Evolutionary conservation across 495 filamentous ascomycete genomes (phyloP).

Genomic region (Aspergillus nanangensis): DNA sequence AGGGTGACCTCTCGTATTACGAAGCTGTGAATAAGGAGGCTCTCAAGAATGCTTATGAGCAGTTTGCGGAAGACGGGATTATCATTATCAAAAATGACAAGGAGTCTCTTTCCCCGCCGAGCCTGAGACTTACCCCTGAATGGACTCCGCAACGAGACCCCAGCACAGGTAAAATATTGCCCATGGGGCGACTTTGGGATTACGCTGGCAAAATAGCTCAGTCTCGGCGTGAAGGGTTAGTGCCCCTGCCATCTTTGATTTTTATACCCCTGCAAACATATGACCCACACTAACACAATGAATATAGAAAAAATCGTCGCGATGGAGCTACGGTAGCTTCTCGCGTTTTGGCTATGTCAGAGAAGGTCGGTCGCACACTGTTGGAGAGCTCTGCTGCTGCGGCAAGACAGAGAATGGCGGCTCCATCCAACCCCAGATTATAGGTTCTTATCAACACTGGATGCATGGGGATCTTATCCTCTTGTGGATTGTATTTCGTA

Average conservation of each 20-base stretch:
- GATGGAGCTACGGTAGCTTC: constrained; percentile 86
- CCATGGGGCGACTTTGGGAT: constrained; percentile 76
- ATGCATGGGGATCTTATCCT: no score
- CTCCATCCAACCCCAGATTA: no score
- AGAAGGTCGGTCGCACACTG: constrained; percentile 50
- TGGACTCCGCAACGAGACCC: constrained; percentile 72
- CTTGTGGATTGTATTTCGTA: neutral
- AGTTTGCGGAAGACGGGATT: constrained; percentile 89
- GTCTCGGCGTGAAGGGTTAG: constrained; percentile 75
- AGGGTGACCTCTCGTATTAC: constrained; percentile 94
- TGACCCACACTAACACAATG: no score
- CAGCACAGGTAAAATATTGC: constrained; percentile 54
- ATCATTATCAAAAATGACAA: constrained; percentile 61
- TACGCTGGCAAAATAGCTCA: constrained; percentile 84
- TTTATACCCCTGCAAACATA: neutral
- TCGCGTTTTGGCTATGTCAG: constrained; percentile 74
- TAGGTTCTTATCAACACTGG: constrained; percentile 11
- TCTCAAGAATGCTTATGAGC: constrained; percentile 83
- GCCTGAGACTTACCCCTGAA: constrained; percentile 64
- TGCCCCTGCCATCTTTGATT: neutral
- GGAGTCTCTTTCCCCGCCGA: constrained; percentile 47
- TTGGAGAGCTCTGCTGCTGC: constrained; percentile 31
- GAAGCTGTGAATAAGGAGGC: constrained; percentile 98
- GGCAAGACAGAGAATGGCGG: no score
- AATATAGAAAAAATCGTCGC: constrained; percentile 70